Evolutionary conservation across 768 basidiomycete species (phyloP), one percentile per base, ranked within the genome.

Genomic region (Psilocybe azurescens): DNA sequence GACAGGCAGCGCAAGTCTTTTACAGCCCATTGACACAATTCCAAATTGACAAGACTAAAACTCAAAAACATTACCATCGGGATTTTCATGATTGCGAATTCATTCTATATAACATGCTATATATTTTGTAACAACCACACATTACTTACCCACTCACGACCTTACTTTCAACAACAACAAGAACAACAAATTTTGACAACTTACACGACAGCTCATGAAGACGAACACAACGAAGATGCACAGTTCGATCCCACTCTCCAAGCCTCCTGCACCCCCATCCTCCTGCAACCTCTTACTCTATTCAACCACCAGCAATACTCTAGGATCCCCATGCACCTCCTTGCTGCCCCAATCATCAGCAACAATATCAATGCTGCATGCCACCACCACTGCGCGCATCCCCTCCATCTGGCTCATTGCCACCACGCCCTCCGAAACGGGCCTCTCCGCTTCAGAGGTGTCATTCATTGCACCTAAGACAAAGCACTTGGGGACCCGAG

Each of bases 321-420:
- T n/a, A 13, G 3, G 29, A 48, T 3, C 46, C 24, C 18, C 56
- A 58, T 14, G 56, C 24, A 44, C 29, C 53, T 47, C 32, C 41
- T 41, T 41, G 51, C 13, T 44, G 36, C 36, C 36, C n/a, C n/a
- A n/a, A 44, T 13, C 41, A 11, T 33, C n/a, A n/a, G 24, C 56
- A 5, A 44, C 49, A 28, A 16, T n/a, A n/a, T n/a, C 47, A 20
- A 49, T 47, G 3, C n/a, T 38, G 14, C 30, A 50, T n/a, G n/a
- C 6, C 52, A 44, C 30, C 33, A 36, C 20, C 18, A 14, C 56
- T n/a, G n/a, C n/a, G n/a, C n/a, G n/a, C n/a, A n/a, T n/a, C n/a
- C n/a, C n/a, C n/a, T n/a, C n/a, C n/a, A 73, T 81, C 58, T 89
- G n/a, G 90, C 24, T 87, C 68, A 86, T 86, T 65, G 80, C 86